Conservation (phyloP, 371 early-diverging fungal species). For the Saksenaea vasiformis region DNA sequence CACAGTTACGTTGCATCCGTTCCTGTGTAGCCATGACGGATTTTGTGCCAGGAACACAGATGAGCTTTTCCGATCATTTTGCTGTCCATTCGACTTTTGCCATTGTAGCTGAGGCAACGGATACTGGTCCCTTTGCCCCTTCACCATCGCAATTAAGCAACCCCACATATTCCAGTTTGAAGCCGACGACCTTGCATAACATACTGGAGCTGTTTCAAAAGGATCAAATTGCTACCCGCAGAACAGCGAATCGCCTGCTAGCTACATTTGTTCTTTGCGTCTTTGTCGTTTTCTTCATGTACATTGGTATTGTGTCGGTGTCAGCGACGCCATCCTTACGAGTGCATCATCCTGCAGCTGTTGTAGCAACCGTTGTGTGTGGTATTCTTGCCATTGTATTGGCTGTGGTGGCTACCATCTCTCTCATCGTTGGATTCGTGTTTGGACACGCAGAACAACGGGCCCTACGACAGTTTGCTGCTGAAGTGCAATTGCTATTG, state of each 20-base stretch:
- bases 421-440: conserved; percentile 48
- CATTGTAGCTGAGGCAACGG: background rate
- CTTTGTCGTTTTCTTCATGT: conserved; percentile 18
- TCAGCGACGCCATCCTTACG: background rate
- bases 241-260: conserved; percentile 20
- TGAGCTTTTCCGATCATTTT: conserved; percentile 62
- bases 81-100: conserved; percentile 54
- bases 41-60: conserved; percentile 35
- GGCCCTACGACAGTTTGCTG: conserved; percentile 27
- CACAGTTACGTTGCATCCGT: conserved; percentile 39
- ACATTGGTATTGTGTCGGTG: conserved; percentile 12
- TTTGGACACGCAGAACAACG: conserved; percentile 42
- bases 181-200: conserved; percentile 9
- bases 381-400: conserved; percentile 17
- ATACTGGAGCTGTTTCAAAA: conserved; percentile 18
- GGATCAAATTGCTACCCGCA: conserved; percentile 18
- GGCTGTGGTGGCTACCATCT: conserved; percentile 20
- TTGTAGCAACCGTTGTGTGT: conserved; percentile 15
- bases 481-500: conserved; percentile 27
- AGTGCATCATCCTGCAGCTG: background rate
- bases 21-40: conserved; percentile 50
- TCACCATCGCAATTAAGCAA: conserved; percentile 6
- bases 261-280: conserved; percentile 10
- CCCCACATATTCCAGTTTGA: conserved; percentile 25
- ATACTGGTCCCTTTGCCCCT: background rate